Evolutionary conservation across 2,329 filamentous ascomycete species (phyloP), one percentile per base, ranked within the genome.

Genomic region (Apiospora saccharicola): DNA sequence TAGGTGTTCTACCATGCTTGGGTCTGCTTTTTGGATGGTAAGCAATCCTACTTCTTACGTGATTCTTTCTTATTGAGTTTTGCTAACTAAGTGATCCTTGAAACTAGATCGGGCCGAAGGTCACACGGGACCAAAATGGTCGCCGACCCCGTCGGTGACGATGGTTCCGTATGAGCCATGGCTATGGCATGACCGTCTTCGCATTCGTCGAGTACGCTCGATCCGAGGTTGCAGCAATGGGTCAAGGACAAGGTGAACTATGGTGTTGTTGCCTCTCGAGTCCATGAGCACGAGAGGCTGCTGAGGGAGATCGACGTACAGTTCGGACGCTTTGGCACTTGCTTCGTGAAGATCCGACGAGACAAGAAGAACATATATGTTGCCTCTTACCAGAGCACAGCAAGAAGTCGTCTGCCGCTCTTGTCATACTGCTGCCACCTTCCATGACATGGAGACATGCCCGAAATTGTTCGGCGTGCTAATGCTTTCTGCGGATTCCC

Each of bases 11-110:
- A 88, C 70, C 86, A 88, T 0, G 84, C 89, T 0, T 85, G 84
- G 10, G 87, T 87, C 49, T 92, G 90, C 76, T 84, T 92, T 47
- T 92, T 92, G 75, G 89, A 91, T 47, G 90, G 90, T 43, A 92
- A 92, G 90, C 91, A 85, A 88, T 84, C 19, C 37, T 16, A 12
- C 24, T 70, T 51, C 51, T 71, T 72, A 41, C 67, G 37, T 53
- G 44, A 61, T 13, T 53, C 4, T 14, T 3, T 5, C 22, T 5
- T 24, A 2, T 24, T 41, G 6, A 22, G 61, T 10, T 61, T 72
- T 30, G 6, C 71, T 72, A 22, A 43, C 53, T 14, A 67, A 91
- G 90, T 72, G 83, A 92, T 2, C 83, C 87, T 0, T 10, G 37
- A 10, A 1, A 7, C 8, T 41, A 41, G 8, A 10, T 7, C 37